These are phyloP conservation scores for Salix brachista DNA, from an alignment of 345 rosid species.

Conservation along the genomic window DNA sequence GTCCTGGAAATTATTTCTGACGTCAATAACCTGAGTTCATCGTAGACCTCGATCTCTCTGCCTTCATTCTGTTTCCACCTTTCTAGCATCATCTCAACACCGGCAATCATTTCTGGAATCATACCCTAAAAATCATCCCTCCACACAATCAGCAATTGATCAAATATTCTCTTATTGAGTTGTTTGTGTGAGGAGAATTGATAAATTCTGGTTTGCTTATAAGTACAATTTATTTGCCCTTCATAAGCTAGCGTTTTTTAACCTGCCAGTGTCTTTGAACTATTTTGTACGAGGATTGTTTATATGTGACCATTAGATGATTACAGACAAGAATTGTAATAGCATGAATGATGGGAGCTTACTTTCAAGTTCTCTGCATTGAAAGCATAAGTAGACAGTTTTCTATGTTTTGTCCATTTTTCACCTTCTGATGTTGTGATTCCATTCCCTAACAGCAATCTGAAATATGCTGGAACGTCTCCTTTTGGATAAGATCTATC, in stretches of 20 bases:
- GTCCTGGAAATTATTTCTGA: constrained; percentile 52
- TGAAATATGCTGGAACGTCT: background rate
- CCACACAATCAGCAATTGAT: too few species aligned
- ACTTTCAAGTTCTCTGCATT: constrained; percentile 44
- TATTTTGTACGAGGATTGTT: background rate
- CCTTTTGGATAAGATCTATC: constrained; percentile 22
- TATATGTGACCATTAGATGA: too few species aligned
- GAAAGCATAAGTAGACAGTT: constrained; percentile 46
- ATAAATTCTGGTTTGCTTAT: too few species aligned
- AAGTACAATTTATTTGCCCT: too few species aligned
- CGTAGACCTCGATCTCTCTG: constrained; percentile 36
- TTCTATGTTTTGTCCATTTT: constrained; percentile 43
- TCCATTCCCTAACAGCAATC: constrained; percentile 40
- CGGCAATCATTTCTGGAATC: constrained; percentile 33
- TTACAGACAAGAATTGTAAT: too few species aligned
- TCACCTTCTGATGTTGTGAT: constrained; percentile 23
- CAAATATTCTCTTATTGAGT: too few species aligned
- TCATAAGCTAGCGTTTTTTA: too few species aligned
- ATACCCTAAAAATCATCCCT: constrained; percentile 13
- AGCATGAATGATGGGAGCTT: background rate
- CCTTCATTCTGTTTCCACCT: constrained; percentile 35
- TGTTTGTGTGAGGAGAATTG: too few species aligned
- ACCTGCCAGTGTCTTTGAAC: too few species aligned
- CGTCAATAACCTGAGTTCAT: constrained; percentile 39
- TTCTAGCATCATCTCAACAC: constrained; percentile 40